A percentile compares a stretch with the other conserved stretches of the same genome.
Evolutionary conservation across 208 protist species (phyloP).

Genomic region (Crithidia bombi): DNA sequence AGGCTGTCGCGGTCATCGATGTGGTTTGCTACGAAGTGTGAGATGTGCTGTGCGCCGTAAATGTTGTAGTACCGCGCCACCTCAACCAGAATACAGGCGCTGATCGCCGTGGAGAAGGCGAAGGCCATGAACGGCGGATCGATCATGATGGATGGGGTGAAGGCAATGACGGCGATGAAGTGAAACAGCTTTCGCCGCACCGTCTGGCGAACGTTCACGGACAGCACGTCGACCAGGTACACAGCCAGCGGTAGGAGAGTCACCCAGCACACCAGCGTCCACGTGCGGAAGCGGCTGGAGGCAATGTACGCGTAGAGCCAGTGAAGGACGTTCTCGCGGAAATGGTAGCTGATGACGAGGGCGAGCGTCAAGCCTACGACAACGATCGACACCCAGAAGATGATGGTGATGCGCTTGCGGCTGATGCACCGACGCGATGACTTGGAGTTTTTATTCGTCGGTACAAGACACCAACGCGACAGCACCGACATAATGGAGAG

Average conservation of each 20-base stretch:
- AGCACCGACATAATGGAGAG: constrained; percentile 38
- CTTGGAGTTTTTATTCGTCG: constrained; percentile 75
- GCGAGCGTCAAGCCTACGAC: constrained; percentile 36
- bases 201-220: constrained; percentile 46
- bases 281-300: constrained; percentile 61
- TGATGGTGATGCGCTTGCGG: constrained; percentile 61
- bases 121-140: constrained; percentile 86
- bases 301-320: constrained; percentile 79
- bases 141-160: constrained; percentile 78
- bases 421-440: constrained; percentile 65
- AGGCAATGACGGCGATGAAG: constrained; percentile 79
- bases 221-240: constrained; percentile 52
- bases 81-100: constrained; percentile 62
- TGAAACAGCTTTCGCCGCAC: constrained; percentile 90
- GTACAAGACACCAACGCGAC: constrained; percentile 58
- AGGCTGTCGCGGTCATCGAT: constrained; percentile 81
- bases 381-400: constrained; percentile 60
- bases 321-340: constrained; percentile 54
- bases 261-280: constrained; percentile 61
- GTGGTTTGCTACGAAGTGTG: constrained; percentile 61
- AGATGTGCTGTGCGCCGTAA: constrained; percentile 54
- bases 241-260: constrained; percentile 60
- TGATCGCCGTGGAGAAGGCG: constrained; percentile 69
- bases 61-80: constrained; percentile 71
- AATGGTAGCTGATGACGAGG: constrained; percentile 57